Base-by-base conservation (phyloP, 129 eudicot genomes). In the Scalesia atractyloides region DNA sequence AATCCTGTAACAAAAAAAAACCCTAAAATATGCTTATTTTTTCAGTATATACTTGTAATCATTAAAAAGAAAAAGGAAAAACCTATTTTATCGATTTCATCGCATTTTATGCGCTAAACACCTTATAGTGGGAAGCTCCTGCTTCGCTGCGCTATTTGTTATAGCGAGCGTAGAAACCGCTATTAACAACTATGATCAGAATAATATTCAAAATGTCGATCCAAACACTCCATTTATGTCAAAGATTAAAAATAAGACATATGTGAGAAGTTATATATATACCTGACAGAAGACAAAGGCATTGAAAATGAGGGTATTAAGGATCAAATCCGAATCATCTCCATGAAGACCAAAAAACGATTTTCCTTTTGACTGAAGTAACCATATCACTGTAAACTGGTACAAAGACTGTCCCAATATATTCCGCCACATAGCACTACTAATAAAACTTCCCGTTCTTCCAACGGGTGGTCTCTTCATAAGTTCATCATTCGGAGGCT, bases 211-310 rank as follows among this genome's bases (percentile, higher is more conserved):
- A 57, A 24, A 59, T 59, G 64, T 59, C 39, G 5, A 22, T 22
- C 64, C 39, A 59, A 24, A 22, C 63, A 56, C 63, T 9, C 24
- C 36, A 56, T 9, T 56, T 22, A 56, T 20, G 14, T 56, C 63
- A 19, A 56, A 22, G 63, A 56, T 56, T 19, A 10, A 19, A 56
- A 22, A 34, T 33, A 20, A 59, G 39, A 24, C 41, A 59, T 26
- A 12, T 14, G 39, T 58, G 17, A 22, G 39, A 22, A 24, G 37
- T 22, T n/a, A 58, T 22, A 24, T 22, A 26, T 59, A 26, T 77
- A 94, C 99, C 99, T 94, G 99, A 70, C 99, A 95, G 79, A 95
- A 95, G 82, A 95, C 99, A 51, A 95, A 95, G 9, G 96, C 76
- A 81, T 95, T 95, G 88, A 95, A 90, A 43, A 95, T 90, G 15